Conservation (phyloP, 805 yeast species). For the Teunomyces atbi region DNA sequence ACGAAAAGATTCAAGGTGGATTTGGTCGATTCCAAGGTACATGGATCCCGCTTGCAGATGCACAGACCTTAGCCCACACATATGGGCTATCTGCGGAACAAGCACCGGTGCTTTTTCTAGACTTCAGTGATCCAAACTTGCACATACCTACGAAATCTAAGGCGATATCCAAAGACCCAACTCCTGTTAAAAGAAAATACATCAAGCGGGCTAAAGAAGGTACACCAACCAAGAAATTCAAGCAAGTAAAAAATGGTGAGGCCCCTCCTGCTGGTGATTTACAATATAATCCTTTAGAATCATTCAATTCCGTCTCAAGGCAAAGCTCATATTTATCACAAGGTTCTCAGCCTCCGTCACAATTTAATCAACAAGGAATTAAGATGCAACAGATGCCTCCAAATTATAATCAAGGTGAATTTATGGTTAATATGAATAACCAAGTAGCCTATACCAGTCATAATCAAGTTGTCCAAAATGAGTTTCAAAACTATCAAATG, state of each 20-base stretch:
- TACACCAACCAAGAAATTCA: conserved; percentile 43
- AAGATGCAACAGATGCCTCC: conserved; percentile 46
- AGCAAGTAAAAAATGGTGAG: neutral
- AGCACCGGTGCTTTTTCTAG: conserved; percentile 43
- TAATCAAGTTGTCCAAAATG: conserved; percentile 19
- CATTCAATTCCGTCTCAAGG: conserved; percentile 13
- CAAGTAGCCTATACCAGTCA: conserved; percentile 10
- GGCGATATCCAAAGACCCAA: conserved; percentile 35
- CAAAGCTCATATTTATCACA: conserved; percentile 10
- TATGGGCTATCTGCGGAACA: conserved; percentile 38
- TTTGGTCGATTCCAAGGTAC: conserved; percentile 97
- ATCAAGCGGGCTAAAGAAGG: conserved; percentile 56
- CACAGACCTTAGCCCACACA: conserved; percentile 44
- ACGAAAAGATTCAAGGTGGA: conserved; percentile 96
- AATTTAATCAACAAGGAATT: conserved; percentile 64
- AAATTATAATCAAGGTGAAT: conserved; percentile 23
- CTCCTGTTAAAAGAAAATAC: conserved; percentile 42
- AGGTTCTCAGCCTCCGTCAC: conserved; percentile 41
- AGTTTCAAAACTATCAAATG: conserved; percentile 18
- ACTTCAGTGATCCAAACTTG: conserved; percentile 34
- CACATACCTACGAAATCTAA: conserved; percentile 36
- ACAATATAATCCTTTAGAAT: conserved; percentile 18
- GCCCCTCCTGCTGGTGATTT: conserved; percentile 11
- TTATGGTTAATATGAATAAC: conserved; percentile 9
- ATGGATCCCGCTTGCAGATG: conserved; percentile 87